Percentiles rank a stretch among this genome's conserved stretches.
phyloP scores from a whole-genome alignment of 83 land plant genomes.

The Picea abies region DNA sequence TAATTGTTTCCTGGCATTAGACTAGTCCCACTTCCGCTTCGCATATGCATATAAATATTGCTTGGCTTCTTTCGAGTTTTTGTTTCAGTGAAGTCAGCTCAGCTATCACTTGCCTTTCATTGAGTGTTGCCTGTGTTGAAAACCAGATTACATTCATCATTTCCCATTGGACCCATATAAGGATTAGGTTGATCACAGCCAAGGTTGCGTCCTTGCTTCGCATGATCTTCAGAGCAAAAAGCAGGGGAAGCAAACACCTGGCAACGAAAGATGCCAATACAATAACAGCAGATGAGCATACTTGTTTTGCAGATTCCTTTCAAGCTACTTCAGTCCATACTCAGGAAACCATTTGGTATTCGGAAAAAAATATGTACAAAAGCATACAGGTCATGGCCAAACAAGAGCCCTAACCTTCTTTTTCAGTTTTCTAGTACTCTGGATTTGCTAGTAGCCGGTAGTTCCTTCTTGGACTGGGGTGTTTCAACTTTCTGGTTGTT shows the following conservation, averaged over 20 bases:
- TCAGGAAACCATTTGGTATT: neutral
- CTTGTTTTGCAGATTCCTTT: neutral
- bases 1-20: neutral
- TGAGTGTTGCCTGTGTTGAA: neutral
- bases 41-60: neutral
- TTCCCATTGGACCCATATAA: too few species aligned
- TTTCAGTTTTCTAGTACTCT: neutral
- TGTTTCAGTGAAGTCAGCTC: neutral
- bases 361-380: neutral
- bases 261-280: neutral
- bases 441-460: neutral
- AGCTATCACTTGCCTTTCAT: neutral
- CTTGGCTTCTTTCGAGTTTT: neutral
- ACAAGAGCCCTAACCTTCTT: neutral
- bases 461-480: neutral
- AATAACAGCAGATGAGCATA: too few species aligned
- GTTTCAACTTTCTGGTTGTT: neutral
- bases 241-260: neutral
- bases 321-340: conserved; percentile 2
- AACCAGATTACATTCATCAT: neutral
- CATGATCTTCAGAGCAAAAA: neutral
- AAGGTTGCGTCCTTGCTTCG: neutral
- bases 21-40: neutral
- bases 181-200: too few species aligned
- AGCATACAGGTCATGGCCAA: neutral